These are phyloP conservation scores for Penicillium olsonii DNA, from an alignment of 2,329 filamentous ascomycete species.

Conservation along the genomic window DNA sequence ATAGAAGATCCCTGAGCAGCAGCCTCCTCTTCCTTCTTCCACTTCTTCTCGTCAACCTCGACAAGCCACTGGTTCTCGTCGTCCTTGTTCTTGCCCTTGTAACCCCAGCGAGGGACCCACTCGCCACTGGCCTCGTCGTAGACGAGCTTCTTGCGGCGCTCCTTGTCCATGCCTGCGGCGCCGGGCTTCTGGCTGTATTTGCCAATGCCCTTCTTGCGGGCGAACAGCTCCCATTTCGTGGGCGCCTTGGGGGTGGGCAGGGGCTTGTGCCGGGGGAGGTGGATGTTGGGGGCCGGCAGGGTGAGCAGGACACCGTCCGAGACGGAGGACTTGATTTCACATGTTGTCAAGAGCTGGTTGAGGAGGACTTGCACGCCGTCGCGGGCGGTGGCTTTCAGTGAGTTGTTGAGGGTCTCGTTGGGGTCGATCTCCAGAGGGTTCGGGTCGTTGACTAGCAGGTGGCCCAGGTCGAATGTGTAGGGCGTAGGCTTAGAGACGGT, in stretches of 20 bases:
- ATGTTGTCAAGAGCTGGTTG: constrained; percentile 90
- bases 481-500: constrained; percentile 80
- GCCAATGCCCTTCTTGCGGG: constrained; percentile 89
- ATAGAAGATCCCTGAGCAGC: constrained; percentile 63
- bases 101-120: constrained; percentile 95
- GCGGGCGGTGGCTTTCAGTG: constrained; percentile 73
- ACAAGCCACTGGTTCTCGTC: constrained; percentile 85
- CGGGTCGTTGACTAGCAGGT: constrained; percentile 81
- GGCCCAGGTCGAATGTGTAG: constrained; percentile 88
- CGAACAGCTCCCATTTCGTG: constrained; percentile 96
- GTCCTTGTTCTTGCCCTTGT: constrained; percentile 85
- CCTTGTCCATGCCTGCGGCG: constrained; percentile 63
- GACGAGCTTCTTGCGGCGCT: constrained; percentile 67
- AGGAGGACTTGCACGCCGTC: constrained; percentile 90
- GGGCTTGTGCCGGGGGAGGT: constrained; percentile 87
- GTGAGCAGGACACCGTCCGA: constrained; percentile 71
- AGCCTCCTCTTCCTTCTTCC: constrained; percentile 64
- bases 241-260: constrained; percentile 77
- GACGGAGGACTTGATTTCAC: constrained; percentile 69
- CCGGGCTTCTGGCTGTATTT: constrained; percentile 70
- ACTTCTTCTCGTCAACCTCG: constrained; percentile 79
- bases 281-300: constrained; percentile 69
- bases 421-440: constrained; percentile 70
- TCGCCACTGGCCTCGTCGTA: constrained; percentile 83
- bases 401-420: constrained; percentile 58